Base-by-base conservation (phyloP, 2,329 filamentous ascomycete species). In the Diaporthe humulicola region DNA sequence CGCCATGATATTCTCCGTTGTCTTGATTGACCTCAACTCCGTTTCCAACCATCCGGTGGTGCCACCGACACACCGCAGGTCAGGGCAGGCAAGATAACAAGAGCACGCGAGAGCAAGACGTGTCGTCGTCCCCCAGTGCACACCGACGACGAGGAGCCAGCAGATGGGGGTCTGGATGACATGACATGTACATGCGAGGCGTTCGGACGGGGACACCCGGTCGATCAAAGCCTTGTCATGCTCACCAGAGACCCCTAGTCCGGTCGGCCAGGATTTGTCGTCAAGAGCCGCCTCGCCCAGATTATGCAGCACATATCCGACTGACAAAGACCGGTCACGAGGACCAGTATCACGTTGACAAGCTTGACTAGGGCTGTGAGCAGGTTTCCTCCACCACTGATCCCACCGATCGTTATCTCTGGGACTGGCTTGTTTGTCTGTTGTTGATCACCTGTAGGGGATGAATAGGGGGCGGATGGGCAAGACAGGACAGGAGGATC, bases 391-490 rank as follows among this genome's bases (percentile, higher is more conserved):
- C 61, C 45, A 19, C 64, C 64, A 67, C 33, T 67, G 64, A 67
- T 67, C 52, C 42, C 40, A 67, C 33, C 56, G 60, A 73, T 67
- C 61, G 22, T 73, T 69, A 58, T 73, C 61, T 70, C 61, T 60
- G 61, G 7, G 3, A 52, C 60, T 73, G 28, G 14, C 4, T 33
- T 48, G 25, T 64, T n/a, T 61, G 42, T 14, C 52, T 50, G 56
- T 52, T 33, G 57, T 50, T 61, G 71, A 70, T 57, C n/a, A 22
- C n/a, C 42, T 50, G 61, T 57, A 45, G 64, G 64, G 56, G 71
- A 50, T 60, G 60, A 33, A 70, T 48, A 50, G 48, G 71, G 64
- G 58, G 40, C 12, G 30, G 48, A 45, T 52, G 22, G n/a, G 61
- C 48, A 33, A 58, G 38, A 57, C 60, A 30, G 52, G 38, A 57